Evolutionary conservation across 768 basidiomycete genomes (phyloP), one percentile per base, ranked within the genome.

Genomic region (Arthromyces matolae): DNA sequence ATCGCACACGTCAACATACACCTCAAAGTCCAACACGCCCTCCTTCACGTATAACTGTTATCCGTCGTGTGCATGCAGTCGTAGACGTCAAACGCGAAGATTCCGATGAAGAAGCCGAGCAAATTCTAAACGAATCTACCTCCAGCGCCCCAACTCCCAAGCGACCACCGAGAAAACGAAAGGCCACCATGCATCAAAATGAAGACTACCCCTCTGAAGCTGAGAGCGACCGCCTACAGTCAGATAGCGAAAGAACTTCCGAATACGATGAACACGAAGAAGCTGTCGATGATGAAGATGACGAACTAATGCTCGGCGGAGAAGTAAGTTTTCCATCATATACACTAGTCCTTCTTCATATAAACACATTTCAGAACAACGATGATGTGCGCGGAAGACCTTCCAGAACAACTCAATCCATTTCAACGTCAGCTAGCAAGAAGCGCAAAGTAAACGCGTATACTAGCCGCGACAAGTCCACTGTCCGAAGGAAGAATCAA

Each of bases 61-160:
- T 88, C 33, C 78, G 86, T 18, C 79, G 81, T 27, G 86, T 88
- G 7, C 77, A 80, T 18, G 82, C 86, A 5, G 71, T 86, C 16
- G 67, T 86, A 1, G 70, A 76, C 27, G 78, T 87, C 29, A 87
- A 88, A 56, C 75, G 75, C 46, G 84, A 87, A 61, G 80, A 79
- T 3, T 69, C 72, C 3, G 57, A 58, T 23, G 48, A 45, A 1
- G 53, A 56, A 25, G 38, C 48, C 2, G 42, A 40, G 22, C 25
- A 54, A 5, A 7, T 32, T 8, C 47, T 33, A 28, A 18, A 24
- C 4, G 45, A 53, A 34, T 31, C 37, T 16, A 33, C 19, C 16
- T n/a, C 32, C 14, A 25, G 7, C 9, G 2, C 41, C 10, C 36
- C 41, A 2, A 13, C 10, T 20, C 29, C 36, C 14, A 31, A 24